Evolutionary conservation across 306 rosid genomes (phyloP), one percentile per base, ranked within the genome.

Genomic region (Coriaria nepalensis): DNA sequence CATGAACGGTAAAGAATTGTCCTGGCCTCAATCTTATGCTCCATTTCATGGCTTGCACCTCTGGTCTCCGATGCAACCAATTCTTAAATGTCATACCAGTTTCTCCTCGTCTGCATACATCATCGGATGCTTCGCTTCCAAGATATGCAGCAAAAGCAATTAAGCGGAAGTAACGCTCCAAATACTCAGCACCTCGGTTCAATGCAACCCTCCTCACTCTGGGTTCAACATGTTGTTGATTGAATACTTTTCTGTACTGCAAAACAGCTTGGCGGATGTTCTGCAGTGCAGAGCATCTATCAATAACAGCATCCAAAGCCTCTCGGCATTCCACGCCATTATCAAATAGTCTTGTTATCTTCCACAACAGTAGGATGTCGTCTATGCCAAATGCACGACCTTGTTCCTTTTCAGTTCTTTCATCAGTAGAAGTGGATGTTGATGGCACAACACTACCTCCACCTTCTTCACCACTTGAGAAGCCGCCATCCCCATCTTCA

Each of bases 91-190:
- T 74, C 88, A 79, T 74, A 65, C 64, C 65, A 20, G 66, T 65
- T 59, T 68, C 76, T 55, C 83, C 86, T 67, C 78, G 79, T 66
- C 81, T 76, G 68, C 86, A 86, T 58, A 77, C 72, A 50, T 81
- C 90, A 70, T 86, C 96, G 62, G 79, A 86, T 53, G 90, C 96
- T 65, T 79, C 86, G 40, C 96, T 82, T 62, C 96, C 96, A 58
- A 86, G 90, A 74, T 86, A 82, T 63, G 96, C 96, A 38, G 96
- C 88, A 77, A 86, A 86, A 40, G 96, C 81, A 77, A 86, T 86
- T 56, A 86, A 72, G 59, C 83, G 86, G 69, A 86, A 86, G 69
- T 86, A 86, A 36, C 96, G 78, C 52, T 86, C 96, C 68, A 86
- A 71, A 64, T 79, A 82, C 86, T 86, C 96, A 42, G 81, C 96